Conservation (phyloP, 441 rosid species). For the Populus hybrid region DNA sequence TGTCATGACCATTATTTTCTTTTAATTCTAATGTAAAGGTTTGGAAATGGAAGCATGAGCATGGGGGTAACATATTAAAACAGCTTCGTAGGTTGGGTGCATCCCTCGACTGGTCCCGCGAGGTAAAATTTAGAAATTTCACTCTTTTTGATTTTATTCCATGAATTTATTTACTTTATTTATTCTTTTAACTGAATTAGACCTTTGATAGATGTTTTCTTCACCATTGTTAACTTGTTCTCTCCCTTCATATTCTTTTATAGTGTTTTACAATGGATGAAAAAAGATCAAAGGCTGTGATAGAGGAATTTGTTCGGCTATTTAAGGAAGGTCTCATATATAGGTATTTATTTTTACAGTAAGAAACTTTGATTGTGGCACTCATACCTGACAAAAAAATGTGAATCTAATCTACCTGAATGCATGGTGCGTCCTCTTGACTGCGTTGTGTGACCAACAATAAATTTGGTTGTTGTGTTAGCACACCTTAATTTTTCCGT, state of each 20-base stretch:
- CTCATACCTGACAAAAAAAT: too few relatives aligned
- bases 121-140: constrained; percentile 41
- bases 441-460: too few relatives aligned
- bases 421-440: too few relatives aligned
- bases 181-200: too few relatives aligned
- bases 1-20: constrained; percentile 5
- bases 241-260: constrained; percentile 7
- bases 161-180: too few relatives aligned
- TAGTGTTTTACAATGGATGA: constrained; percentile 98
- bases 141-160: too few relatives aligned
- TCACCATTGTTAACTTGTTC: neutral
- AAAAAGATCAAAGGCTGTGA: constrained; percentile 77
- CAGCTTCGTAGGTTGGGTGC: constrained; percentile 80
- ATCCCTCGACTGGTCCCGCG: constrained; percentile 97
- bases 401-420: too few relatives aligned
- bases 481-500: too few relatives aligned
- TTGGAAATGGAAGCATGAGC: constrained; percentile 84
- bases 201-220: neutral
- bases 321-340: constrained; percentile 75
- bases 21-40: constrained; percentile 46
- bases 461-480: too few relatives aligned
- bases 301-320: constrained; percentile 73
- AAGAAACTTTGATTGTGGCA: neutral
- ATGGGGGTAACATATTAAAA: constrained; percentile 68
- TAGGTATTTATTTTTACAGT: constrained; percentile 41